Evolutionary conservation across 129 eudicot species (phyloP), one percentile per base, ranked within the genome.

Genomic region (Oenanthe sinensis): DNA sequence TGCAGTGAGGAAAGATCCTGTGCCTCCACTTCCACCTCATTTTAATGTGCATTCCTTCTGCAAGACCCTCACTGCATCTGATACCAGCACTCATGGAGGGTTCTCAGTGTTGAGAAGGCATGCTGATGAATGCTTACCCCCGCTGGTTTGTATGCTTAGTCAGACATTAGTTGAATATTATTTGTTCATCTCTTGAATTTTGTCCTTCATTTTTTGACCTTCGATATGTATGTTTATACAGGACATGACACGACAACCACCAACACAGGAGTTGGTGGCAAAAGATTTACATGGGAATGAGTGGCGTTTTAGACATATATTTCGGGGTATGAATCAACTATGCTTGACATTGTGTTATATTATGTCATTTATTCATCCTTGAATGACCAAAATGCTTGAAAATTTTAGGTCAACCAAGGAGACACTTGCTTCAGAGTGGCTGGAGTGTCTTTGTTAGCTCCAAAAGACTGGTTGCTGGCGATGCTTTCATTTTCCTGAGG

Each of bases 381-480:
- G 8, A 50, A 50, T 50, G n/a, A 50, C n/a, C 22, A 50, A 50
- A 5, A 8, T 50, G n/a, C 58, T 50, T 4, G n/a, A 16, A 50
- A 16, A 16, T 50, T 50, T 50, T 2, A 50, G 58, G 58, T 5
- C 58, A 50, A 50, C 58, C 58, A 6, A 50, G 58, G 58, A 60
- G 68, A 60, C 68, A 60, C 68, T n/a, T 60, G 28, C 33, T 60
- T 60, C 68, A 60, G 33, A 24, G 68, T 60, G 68, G 98, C 16
- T 93, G 98, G 98, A 93, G 98, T 76, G 96, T 93, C 30, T 93
- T 93, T 88, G 98, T 93, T 68, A 91, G 96, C 85, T 88, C 98
- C 55, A 93, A 93, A 80, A 93, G 89, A 81, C 81, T 93, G 78
- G 96, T 91, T 70, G 98, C 98, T 69, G 98, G 98, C 70, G 98